Percentiles rank a stretch among this genome's conserved stretches.
These are phyloP conservation scores for Trichomonascus vanleenenianus DNA, from an alignment of 805 yeast genomes.

Conservation along the genomic window DNA sequence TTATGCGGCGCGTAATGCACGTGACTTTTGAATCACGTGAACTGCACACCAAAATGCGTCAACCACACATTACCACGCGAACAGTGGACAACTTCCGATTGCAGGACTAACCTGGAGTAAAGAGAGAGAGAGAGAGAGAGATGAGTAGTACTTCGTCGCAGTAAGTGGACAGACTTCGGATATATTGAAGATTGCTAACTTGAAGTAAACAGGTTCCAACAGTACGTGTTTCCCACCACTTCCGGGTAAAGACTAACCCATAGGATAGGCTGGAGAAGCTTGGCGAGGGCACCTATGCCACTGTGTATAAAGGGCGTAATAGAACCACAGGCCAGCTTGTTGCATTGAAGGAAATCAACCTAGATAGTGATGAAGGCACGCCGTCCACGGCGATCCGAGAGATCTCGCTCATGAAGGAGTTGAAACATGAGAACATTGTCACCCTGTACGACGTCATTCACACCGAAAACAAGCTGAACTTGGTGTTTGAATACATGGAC, in stretches of 20 bases:
- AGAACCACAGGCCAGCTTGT: conserved; percentile 81
- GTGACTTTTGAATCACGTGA: not conserved
- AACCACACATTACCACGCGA: no score
- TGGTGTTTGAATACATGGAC: conserved; percentile 92
- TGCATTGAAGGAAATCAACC: conserved; percentile 88
- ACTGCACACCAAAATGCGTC: no score
- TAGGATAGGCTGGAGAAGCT: conserved; percentile 58
- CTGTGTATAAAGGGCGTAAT: conserved; percentile 93
- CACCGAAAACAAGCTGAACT: conserved; percentile 88
- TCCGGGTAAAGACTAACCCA: conserved; percentile 10
- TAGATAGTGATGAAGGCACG: conserved; percentile 96
- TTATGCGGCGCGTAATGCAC: no score
- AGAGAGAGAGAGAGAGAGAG: not conserved
- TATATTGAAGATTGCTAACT: not conserved
- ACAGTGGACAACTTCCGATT: no score
- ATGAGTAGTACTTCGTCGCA: conserved; percentile 29
- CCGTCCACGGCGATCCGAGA: conserved; percentile 98
- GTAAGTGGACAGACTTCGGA: conserved; percentile 14
- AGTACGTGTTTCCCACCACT: conserved; percentile 10
- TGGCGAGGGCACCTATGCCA: conserved; percentile 96
- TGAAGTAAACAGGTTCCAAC: conserved; percentile 16
- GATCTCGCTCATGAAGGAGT: conserved; percentile 89
- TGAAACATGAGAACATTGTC: conserved; percentile 87
- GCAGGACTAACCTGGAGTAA: no score
- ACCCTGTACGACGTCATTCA: conserved; percentile 92